Conservation (phyloP, 225 moss, liverwort and hornwort genomes). For the Polytrichum formosum region DNA sequence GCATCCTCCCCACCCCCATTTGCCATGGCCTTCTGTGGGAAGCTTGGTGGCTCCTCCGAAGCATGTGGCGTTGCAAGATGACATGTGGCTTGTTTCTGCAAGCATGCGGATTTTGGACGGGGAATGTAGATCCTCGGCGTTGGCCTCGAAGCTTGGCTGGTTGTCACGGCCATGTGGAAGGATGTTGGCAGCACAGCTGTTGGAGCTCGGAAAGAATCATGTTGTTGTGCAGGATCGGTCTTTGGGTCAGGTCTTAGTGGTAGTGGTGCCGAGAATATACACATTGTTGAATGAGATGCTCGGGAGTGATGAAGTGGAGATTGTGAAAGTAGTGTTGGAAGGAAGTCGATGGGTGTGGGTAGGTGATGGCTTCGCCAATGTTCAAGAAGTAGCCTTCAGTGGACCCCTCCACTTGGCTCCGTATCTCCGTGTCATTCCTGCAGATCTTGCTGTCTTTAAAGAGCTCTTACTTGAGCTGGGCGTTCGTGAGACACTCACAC, state of each 20-base stretch:
- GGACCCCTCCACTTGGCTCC: conserved; percentile 87
- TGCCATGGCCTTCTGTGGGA: conserved; percentile 80
- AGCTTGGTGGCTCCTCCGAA: conserved; percentile 82
- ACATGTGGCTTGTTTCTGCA: conserved; percentile 84
- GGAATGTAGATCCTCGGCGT: conserved; percentile 74
- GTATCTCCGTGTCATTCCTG: conserved; percentile 75
- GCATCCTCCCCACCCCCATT: conserved; percentile 66
- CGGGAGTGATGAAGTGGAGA: conserved; percentile 77
- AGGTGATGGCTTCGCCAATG: conserved; percentile 87
- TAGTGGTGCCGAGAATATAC: conserved; percentile 80
- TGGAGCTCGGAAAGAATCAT: conserved; percentile 82
- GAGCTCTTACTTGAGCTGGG: conserved; percentile 76
- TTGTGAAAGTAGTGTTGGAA: conserved; percentile 83
- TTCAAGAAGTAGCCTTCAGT: conserved; percentile 87
- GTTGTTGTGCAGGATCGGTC: conserved; percentile 58
- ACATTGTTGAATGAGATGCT: conserved; percentile 69
- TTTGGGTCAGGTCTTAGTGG: conserved; percentile 74
- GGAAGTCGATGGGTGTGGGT: conserved; percentile 96
- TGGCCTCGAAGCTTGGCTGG: conserved; percentile 73
- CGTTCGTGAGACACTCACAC: conserved; percentile 76
- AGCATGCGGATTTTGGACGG: conserved; percentile 89
- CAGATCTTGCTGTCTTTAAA: conserved; percentile 83
- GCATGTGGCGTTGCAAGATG: conserved; percentile 65
- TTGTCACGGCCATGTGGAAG: conserved; percentile 60
- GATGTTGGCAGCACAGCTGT: conserved; percentile 78